Percentiles rank a stretch among this genome's conserved stretches.
Conservation (phyloP, 2,329 filamentous ascomycete genomes). For the Magnaporthiopsis poae region DNA sequence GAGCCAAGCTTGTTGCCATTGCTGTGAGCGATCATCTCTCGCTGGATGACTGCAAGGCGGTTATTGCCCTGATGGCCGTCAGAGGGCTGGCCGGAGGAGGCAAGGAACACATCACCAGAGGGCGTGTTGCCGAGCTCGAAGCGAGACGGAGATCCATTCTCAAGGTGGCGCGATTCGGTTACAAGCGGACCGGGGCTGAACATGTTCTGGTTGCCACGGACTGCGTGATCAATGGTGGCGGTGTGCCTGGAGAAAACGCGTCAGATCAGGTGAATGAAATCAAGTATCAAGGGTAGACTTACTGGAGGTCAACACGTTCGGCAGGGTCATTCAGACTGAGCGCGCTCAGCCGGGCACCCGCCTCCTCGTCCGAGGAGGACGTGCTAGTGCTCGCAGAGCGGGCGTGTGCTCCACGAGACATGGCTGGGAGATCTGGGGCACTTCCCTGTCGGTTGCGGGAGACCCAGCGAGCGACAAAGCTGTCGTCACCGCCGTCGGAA, state of each 20-base stretch:
- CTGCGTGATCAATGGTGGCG: background rate
- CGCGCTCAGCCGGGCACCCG: conserved; percentile 5
- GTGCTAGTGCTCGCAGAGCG: background rate
- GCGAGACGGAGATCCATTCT: background rate
- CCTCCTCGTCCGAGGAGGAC: background rate
- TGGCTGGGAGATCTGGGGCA: background rate
- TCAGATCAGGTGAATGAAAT: background rate
- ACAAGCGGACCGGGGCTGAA: background rate
- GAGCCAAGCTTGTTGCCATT: background rate
- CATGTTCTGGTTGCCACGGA: background rate
- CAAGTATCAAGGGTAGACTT: too few relatives aligned
- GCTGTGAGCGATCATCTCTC: background rate
- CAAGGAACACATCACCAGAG: conserved; percentile 12
- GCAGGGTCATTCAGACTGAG: conserved; percentile 6
- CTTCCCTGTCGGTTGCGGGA: background rate
- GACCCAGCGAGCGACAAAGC: background rate
- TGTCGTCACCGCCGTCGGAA: background rate
- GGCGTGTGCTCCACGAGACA: background rate
- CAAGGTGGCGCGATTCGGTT: background rate
- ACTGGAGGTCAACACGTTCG: too few relatives aligned
- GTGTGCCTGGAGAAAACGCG: background rate
- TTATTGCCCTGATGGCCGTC: background rate
- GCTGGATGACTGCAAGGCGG: background rate
- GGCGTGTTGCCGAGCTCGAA: conserved; percentile 14
- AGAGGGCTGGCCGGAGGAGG: background rate